These are phyloP conservation scores for Gastrolobium bilobum DNA, from an alignment of 306 rosid genomes.

Conservation along the genomic window DNA sequence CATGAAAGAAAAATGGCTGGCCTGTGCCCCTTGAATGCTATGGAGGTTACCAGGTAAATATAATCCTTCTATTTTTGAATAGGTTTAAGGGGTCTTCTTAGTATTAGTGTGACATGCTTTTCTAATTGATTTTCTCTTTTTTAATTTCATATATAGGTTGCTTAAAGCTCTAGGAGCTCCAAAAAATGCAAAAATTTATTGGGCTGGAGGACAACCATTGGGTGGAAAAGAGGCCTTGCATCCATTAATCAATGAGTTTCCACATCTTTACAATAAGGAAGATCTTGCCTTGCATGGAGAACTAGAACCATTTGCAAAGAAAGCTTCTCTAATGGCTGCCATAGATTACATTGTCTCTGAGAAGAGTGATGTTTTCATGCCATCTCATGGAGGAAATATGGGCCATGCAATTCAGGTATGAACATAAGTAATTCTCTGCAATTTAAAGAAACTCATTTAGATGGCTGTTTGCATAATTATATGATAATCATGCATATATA, in stretches of 20 bases:
- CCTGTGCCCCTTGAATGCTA: conserved; percentile 90
- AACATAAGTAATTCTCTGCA: not conserved
- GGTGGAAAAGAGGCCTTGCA: conserved; percentile 87
- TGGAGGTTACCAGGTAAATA: conserved; percentile 85
- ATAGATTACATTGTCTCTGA: conserved; percentile 87
- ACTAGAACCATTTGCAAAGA: conserved; percentile 77
- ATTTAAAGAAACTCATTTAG: conserved; percentile 6
- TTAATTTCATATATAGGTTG: conserved; percentile 61
- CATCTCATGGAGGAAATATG: conserved; percentile 99
- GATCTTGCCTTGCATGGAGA: conserved; percentile 86
- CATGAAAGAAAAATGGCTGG: conserved; percentile 94
- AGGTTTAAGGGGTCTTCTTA: conserved; percentile 12
- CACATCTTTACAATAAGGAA: conserved; percentile 83
- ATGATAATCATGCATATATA: not conserved
- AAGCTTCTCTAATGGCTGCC: conserved; percentile 96
- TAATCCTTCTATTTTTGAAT: not conserved
- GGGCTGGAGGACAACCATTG: conserved; percentile 96
- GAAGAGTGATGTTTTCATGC: conserved; percentile 95
- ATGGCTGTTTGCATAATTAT: not conserved
- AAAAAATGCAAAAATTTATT: conserved; percentile 72
- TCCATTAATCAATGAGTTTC: conserved; percentile 72
- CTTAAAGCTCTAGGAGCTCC: conserved; percentile 94
- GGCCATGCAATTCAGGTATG: conserved; percentile 96
- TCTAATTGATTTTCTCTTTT: not conserved
- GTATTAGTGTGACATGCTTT: not conserved